phyloP scores from a whole-genome alignment of 768 basidiomycete species.

The Termitomyces heimii region DNA sequence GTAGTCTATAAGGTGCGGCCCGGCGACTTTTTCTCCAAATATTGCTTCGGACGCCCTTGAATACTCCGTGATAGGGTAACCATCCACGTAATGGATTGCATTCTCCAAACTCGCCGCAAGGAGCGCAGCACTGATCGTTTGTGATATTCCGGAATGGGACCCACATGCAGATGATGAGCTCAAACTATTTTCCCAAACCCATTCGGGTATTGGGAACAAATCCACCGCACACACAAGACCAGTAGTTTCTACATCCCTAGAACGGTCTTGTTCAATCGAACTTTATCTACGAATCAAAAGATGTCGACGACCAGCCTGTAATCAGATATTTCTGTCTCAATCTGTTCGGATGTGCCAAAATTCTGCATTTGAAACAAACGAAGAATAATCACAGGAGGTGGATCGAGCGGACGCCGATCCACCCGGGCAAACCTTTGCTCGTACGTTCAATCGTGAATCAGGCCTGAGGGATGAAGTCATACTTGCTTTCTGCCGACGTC shows the following conservation, averaged over 20 bases:
- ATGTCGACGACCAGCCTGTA: conserved; percentile 39
- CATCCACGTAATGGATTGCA: conserved; percentile 25
- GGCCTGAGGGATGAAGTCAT: neutral
- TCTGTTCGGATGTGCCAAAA: conserved; percentile 29
- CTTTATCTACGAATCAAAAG: neutral
- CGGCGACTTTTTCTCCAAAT: conserved; percentile 58
- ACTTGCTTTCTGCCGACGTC: conserved; percentile 61
- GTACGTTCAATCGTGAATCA: neutral
- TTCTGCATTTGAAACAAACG: conserved; percentile 43
- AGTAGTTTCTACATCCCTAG: conserved; percentile 45
- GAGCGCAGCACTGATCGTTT: neutral
- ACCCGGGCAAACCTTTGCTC: conserved; percentile 46
- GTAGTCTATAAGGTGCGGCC: conserved; percentile 48
- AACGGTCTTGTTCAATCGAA: neutral
- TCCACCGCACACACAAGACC: conserved; percentile 71
- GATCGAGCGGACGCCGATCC: conserved; percentile 64
- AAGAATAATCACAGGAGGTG: conserved; percentile 53
- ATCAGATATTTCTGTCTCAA: conserved; percentile 41
- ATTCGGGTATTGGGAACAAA: conserved; percentile 55
- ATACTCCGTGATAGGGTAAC: conserved; percentile 32
- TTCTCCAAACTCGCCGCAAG: conserved; percentile 17
- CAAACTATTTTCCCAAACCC: neutral
- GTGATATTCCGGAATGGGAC: neutral
- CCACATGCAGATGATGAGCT: neutral
- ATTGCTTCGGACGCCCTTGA: conserved; percentile 44